Base-by-base conservation (phyloP, 2,329 filamentous ascomycete genomes). In the Talaromyces sp. region DNA sequence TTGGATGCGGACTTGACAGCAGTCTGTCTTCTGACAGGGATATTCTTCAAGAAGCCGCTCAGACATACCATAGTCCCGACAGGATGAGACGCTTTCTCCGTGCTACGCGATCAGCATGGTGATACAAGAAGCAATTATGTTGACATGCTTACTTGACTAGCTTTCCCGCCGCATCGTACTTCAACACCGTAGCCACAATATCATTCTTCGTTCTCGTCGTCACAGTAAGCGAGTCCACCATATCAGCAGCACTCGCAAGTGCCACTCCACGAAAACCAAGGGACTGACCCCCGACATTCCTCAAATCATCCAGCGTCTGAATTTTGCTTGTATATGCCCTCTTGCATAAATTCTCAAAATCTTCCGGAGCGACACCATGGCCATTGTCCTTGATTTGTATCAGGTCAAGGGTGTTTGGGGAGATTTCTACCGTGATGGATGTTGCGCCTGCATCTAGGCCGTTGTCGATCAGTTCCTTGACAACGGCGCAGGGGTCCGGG, bases 401-500 rank as follows among this genome's bases (percentile, higher is more conserved):
- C n/a, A 82, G 70, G 70, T 88, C 86, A 60, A 90, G 73, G 0
- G 84, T 83, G 68, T 89, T 88, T 56, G 77, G 70, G 13, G 84
- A 82, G 7, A 89, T 81, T 66, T 89, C 86, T 41, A 90, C 75
- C 10, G 81, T 78, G 43, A 90, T 77, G 1, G 82, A 82, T 2
- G 84, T 83, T 1, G 87, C 85, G 54, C 81, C 78, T 5, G 87
- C 87, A 75, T 90, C 88, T 11, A 90, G 79, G n/a, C 87, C 82
- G 72, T 90, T 90, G 67, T 90, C 88, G 45, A 90, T 74, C 45
- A 90, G 82, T 72, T 90, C 88, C 72, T 89, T 89, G 63, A 87
- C 82, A 10, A 86, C 80, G 2, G 85, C 85, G 66, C 78, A 81
- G 8, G 86, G 78, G 69, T 87, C 83, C 10, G 82, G 81, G 59